Evolutionary conservation across 2,329 filamentous ascomycete genomes (phyloP), one percentile per base, ranked within the genome.

Genomic region (Hymenoscyphus fraxineus): DNA sequence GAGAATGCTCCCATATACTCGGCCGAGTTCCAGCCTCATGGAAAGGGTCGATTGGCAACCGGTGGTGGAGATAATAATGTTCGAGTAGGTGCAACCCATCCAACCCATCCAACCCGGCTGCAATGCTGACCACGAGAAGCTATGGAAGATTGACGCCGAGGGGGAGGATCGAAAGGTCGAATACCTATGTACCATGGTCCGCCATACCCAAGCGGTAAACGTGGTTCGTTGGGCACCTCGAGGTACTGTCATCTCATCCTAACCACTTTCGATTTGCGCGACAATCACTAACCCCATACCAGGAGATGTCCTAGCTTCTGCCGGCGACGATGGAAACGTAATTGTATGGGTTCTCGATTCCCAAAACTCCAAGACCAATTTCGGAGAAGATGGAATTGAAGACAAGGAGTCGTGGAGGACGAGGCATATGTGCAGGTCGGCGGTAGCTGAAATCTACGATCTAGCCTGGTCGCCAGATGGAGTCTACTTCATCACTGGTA

Each of bases 401-500:
- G 95, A 99, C 76, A 96, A 97, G 78, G 95, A 99, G 78, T 91
- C 91, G 70, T 99, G 95, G 95, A 85, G 94, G 67, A 90, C 94
- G 67, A 98, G 96, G 80, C 92, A 97, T 76, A 98, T 98, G 95
- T 98, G 93, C 78, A 88, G 95, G 67, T 96, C 93, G 57, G 92
- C 91, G 67, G 94, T 93, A 41, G 92, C 93, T 12, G 95, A 99
- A 77, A 98, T 99, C 70, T 99, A 99, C 79, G 95, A 99, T 77
- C 81, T 99, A 64, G 95, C 95, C 60, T 99, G 95, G 96, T 98
- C 95, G 59, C 96, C 96, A n/a, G 95, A 99, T 77, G 93, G 91
- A 47, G 82, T 88, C 47, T 95, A 96, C 80, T 97, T 99, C 80
- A 97, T 99, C 72, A 97, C 96, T 31, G 95, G 95, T 47, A 98